These are phyloP conservation scores for Nicotiana tabacum DNA, from an alignment of 257 asterid species.

Conservation along the genomic window DNA sequence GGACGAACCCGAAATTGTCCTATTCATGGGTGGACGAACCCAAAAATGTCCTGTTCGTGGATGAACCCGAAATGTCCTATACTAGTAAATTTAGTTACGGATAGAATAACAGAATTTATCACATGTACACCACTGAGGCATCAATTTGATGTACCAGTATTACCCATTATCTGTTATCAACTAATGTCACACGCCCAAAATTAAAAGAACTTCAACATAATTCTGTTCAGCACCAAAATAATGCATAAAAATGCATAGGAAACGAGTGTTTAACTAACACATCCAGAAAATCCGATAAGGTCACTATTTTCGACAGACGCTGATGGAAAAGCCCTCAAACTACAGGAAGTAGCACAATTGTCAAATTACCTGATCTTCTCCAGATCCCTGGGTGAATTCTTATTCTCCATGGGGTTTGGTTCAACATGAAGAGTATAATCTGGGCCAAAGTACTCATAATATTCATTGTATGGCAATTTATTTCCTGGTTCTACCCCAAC, in stretches of 20 bases:
- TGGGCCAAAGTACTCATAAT: conserved; percentile 86
- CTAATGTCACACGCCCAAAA: not conserved
- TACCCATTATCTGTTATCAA: not conserved
- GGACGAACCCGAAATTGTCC: no score
- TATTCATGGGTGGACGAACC: no score
- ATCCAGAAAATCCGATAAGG: not conserved
- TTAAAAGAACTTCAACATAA: not conserved
- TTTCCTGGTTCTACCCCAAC: conserved; percentile 83
- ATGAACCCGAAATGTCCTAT: not conserved
- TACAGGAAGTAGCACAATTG: not conserved
- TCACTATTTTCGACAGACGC: not conserved
- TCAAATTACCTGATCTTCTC: conserved; percentile 63
- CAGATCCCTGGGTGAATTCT: conserved; percentile 55
- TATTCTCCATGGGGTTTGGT: conserved; percentile 56
- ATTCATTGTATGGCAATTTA: conserved; percentile 72
- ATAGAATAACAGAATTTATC: not conserved
- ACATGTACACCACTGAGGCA: not conserved
- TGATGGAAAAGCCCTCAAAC: not conserved
- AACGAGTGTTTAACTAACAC: not conserved
- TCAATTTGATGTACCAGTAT: not conserved
- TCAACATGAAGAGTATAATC: conserved; percentile 70
- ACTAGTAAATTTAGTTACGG: not conserved
- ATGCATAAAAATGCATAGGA: not conserved
- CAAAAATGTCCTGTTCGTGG: no score
- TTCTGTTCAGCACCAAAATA: not conserved